Evolutionary conservation across 1,139 yeast genomes (phyloP).

Genomic region (Taphrina flavorubra): DNA sequence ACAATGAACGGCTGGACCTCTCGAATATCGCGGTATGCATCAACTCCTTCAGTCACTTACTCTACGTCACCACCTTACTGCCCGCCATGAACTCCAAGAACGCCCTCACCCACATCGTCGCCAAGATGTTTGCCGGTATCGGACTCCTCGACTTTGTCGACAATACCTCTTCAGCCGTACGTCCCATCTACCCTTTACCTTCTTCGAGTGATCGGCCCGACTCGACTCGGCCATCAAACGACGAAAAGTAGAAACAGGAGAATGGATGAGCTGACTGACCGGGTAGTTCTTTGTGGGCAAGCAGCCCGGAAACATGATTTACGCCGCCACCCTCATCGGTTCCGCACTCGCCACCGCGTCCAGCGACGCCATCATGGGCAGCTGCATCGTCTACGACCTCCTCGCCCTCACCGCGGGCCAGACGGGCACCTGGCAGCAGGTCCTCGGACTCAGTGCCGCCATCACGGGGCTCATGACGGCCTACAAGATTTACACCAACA

Average conservation of each 20-base stretch:
- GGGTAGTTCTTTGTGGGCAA: slow-evolving; percentile 17
- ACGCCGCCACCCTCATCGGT: slow-evolving; percentile 27
- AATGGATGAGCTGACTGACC: too few species aligned
- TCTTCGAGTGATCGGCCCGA: too few species aligned
- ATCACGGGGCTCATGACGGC: slow-evolving; percentile 24
- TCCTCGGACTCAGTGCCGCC: slow-evolving; percentile 23
- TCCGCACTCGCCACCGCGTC: slow-evolving; percentile 26
- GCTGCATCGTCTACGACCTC: slow-evolving; percentile 36
- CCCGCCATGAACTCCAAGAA: slow-evolving; percentile 28
- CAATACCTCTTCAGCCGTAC: slow-evolving; percentile 30
- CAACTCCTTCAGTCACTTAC: slow-evolving; percentile 35
- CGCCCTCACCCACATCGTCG: slow-evolving; percentile 36
- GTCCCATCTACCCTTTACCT: too few species aligned
- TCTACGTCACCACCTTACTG: slow-evolving; percentile 31
- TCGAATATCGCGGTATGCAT: slow-evolving; percentile 33
- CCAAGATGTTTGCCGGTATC: slow-evolving; percentile 40
- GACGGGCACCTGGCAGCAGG: slow-evolving; percentile 33
- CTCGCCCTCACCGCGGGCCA: slow-evolving; percentile 31
- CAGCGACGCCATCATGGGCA: slow-evolving; percentile 37
- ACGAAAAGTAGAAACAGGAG: too few species aligned
- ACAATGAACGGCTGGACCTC: slow-evolving; percentile 31
- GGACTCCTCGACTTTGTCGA: slow-evolving; percentile 36
- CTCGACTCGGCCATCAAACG: too few species aligned
- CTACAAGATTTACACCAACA: slow-evolving; percentile 20
- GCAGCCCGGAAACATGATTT: slow-evolving; percentile 32